A percentile compares a stretch with the other conserved stretches of the same genome.
Evolutionary conservation across 164 flowering plant species (phyloP).

Genomic region (Aristolochia contorta): DNA sequence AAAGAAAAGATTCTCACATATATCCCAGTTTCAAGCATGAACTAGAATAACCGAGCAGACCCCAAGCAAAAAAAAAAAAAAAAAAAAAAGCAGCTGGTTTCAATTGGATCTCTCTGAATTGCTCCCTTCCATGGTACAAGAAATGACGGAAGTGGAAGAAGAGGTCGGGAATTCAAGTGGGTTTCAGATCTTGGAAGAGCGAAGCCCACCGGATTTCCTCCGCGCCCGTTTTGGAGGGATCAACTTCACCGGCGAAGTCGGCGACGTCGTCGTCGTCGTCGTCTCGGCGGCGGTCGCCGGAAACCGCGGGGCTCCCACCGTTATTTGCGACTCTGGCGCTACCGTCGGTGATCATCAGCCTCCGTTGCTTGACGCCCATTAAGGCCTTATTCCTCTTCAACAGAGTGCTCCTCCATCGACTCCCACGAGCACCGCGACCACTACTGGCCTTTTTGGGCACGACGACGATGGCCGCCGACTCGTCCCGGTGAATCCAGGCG

Average conservation of each 20-base stretch:
- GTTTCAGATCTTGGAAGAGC: constrained; percentile 66
- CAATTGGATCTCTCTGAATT: neutral
- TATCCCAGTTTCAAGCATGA: neutral
- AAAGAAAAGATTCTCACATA: too few species aligned
- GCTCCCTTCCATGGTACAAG: neutral
- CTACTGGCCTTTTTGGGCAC: constrained; percentile 34
- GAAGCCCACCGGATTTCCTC: constrained; percentile 48
- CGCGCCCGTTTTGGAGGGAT: neutral
- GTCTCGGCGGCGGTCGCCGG: neutral
- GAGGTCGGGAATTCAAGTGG: constrained; percentile 34
- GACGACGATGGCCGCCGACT: constrained; percentile 42
- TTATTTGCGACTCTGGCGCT: constrained; percentile 20
- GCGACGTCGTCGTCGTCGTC: too few species aligned
- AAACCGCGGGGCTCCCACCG: constrained; percentile 17
- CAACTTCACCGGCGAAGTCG: too few species aligned
- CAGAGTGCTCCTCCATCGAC: constrained; percentile 50
- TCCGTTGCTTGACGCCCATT: constrained; percentile 19
- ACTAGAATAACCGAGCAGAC: constrained; percentile 13
- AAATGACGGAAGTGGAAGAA: constrained; percentile 3
- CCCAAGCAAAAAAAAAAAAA: constrained; percentile 12
- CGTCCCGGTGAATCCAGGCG: constrained; percentile 33
- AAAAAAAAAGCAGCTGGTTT: neutral
- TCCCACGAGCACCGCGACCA: constrained; percentile 22
- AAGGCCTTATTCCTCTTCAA: constrained; percentile 48
- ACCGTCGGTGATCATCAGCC: constrained; percentile 43